phyloP scores from a whole-genome alignment of 2,329 filamentous ascomycete genomes.

The Claviceps lovelessii region DNA sequence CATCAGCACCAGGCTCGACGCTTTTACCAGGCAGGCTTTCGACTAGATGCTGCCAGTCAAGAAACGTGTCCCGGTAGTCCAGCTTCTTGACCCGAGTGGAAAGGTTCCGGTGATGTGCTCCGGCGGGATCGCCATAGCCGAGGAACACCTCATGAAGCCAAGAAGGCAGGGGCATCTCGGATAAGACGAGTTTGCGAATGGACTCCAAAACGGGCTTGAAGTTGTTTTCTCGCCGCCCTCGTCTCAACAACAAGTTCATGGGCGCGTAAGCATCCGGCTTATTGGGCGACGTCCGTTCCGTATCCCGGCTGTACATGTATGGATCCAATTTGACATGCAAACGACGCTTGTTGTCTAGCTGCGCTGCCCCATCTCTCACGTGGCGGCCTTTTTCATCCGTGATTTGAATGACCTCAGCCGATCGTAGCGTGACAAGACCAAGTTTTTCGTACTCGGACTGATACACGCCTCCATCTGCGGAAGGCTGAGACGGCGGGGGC shows the following conservation, averaged over 20 bases:
- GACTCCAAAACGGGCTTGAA: constrained; percentile 90
- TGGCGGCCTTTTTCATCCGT: constrained; percentile 71
- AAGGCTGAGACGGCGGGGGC: constrained; percentile 36
- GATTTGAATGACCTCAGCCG: constrained; percentile 74
- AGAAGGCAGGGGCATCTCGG: constrained; percentile 69
- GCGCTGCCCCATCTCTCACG: constrained; percentile 45
- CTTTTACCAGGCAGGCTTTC: constrained; percentile 80
- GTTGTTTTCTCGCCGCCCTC: constrained; percentile 85
- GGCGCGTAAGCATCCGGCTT: constrained; percentile 66
- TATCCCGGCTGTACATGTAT: constrained; percentile 62
- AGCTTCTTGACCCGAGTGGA: constrained; percentile 63
- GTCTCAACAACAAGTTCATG: constrained; percentile 74
- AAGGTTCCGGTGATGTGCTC: constrained; percentile 73
- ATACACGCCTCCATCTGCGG: constrained; percentile 35
- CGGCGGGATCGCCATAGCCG: constrained; percentile 87
- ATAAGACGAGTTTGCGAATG: constrained; percentile 71
- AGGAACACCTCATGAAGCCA: constrained; percentile 97
- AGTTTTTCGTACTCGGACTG: constrained; percentile 41
- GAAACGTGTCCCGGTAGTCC: constrained; percentile 86
- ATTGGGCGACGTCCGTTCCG: constrained; percentile 47
- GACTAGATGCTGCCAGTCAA: constrained; percentile 88
- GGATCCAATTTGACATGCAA: constrained; percentile 73
- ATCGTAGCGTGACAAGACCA: constrained; percentile 57
- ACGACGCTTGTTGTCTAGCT: constrained; percentile 54
- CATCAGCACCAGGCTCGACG: constrained; percentile 62